A percentile compares a stretch with the other conserved stretches of the same genome.
Conservation (phyloP, 148 eudicot genomes). For the Pharnaceum exiguum region DNA sequence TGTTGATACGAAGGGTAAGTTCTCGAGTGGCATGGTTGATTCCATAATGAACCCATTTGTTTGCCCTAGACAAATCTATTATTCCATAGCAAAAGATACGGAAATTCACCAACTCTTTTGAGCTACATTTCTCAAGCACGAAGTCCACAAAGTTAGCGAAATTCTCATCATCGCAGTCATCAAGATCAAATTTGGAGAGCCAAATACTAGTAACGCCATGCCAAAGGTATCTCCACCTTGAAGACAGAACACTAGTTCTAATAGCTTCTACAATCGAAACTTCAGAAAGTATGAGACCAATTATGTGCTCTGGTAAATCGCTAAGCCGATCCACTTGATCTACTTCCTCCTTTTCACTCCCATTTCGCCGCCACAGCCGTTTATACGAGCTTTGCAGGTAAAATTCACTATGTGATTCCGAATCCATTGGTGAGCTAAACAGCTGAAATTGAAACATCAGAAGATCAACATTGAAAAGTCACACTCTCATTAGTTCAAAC, state of each 20-base stretch:
- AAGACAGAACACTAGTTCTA: constrained; percentile 12
- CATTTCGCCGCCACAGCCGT: too few species aligned
- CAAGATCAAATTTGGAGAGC: too few species aligned
- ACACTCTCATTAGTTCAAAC: too few species aligned
- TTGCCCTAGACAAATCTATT: neutral
- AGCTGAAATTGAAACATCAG: too few species aligned
- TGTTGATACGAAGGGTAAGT: neutral
- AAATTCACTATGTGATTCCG: too few species aligned
- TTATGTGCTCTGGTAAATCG: constrained; percentile 5
- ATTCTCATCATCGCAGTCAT: neutral
- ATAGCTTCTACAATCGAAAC: neutral
- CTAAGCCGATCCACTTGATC: neutral
- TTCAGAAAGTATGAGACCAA: neutral
- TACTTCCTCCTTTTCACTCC: too few species aligned
- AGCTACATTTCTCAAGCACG: constrained; percentile 3
- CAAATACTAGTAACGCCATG: neutral
- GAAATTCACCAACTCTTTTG: neutral
- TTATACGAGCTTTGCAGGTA: too few species aligned
- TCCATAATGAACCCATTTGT: neutral
- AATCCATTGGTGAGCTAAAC: too few species aligned
- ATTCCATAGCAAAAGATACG: neutral
- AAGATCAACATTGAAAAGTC: too few species aligned
- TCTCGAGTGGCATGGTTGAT: neutral
- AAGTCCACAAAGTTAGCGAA: constrained; percentile 2
- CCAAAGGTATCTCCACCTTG: constrained; percentile 10